These are phyloP conservation scores for Penicillium dipodomyicola DNA, from an alignment of 495 filamentous ascomycete species.

Conservation along the genomic window DNA sequence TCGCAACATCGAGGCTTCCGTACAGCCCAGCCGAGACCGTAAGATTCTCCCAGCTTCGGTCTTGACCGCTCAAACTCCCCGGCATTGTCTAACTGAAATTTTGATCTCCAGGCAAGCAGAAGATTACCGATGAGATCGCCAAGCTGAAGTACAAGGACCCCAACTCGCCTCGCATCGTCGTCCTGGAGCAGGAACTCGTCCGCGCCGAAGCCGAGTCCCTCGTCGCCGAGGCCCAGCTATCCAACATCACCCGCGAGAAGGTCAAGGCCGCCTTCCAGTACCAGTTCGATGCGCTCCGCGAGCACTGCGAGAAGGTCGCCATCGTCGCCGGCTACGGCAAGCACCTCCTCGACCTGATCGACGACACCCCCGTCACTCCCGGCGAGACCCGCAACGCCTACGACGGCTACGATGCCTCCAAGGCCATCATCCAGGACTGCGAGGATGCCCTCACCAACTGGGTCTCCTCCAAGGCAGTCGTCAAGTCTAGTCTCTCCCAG, in stretches of 20 bases:
- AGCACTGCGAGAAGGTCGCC: slow-evolving; percentile 97
- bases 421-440: slow-evolving; percentile 98
- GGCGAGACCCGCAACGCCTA: slow-evolving; percentile 96
- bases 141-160: slow-evolving; percentile 99
- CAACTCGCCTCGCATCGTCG: slow-evolving; percentile 93
- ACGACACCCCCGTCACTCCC: slow-evolving; percentile 94
- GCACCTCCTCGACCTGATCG: slow-evolving; percentile 90
- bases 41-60: slow-evolving; percentile 31
- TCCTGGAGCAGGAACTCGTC: slow-evolving; percentile 97
- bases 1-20: slow-evolving; percentile 96
- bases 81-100: slow-evolving; percentile 10
- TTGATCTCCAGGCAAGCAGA: slow-evolving; percentile 73
- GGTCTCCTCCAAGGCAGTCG: slow-evolving; percentile 84
- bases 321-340: slow-evolving; percentile 98
- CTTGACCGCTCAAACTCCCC: not conserved
- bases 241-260: slow-evolving; percentile 99
- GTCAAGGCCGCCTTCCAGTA: slow-evolving; percentile 97
- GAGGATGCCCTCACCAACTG: slow-evolving; percentile 97
- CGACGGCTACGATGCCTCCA: slow-evolving; percentile 97
- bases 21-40: slow-evolving; percentile 97
- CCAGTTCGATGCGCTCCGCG: slow-evolving; percentile 95
- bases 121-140: slow-evolving; percentile 98
- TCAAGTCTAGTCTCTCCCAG: slow-evolving; percentile 78
- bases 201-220: slow-evolving; percentile 97
- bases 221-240: slow-evolving; percentile 95